Percentiles rank a stretch among this genome's conserved stretches.
phyloP scores from a whole-genome alignment of 208 protist genomes.

The Polymyxa betae region DNA sequence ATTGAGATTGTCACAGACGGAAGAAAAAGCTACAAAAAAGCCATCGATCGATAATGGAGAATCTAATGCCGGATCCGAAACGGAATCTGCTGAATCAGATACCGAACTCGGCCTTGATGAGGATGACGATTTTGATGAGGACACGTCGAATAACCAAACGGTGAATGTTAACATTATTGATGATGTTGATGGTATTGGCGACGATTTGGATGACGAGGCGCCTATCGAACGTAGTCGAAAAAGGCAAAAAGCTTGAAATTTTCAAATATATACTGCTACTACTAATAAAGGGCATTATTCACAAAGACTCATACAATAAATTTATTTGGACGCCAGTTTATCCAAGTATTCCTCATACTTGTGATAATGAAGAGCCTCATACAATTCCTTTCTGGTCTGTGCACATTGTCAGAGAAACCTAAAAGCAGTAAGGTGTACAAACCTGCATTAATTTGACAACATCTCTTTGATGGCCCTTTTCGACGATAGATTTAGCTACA shows the following conservation, averaged over 20 bases:
- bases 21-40: background rate
- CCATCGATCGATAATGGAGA: background rate
- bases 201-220: conserved; percentile 18
- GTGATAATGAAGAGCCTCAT: conserved; percentile 68
- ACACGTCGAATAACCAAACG: background rate
- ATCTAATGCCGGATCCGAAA: conserved; percentile 4
- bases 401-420: background rate
- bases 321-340: background rate
- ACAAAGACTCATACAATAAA: too few species aligned
- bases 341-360: conserved; percentile 65
- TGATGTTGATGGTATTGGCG: background rate
- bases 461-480: conserved; percentile 62
- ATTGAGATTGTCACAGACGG: background rate
- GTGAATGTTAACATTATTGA: conserved; percentile 50
- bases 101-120: conserved; percentile 1
- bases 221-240: background rate
- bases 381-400: conserved; percentile 68
- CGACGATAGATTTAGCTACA: conserved; percentile 65
- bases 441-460: conserved; percentile 65
- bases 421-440: background rate
- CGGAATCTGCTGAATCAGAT: conserved; percentile 17
- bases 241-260: background rate
- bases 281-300: too few species aligned
- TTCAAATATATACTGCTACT: background rate
- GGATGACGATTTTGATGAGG: conserved; percentile 6